Base-by-base conservation (phyloP, 2,329 filamentous ascomycete species). In the Cercospora zeina region DNA sequence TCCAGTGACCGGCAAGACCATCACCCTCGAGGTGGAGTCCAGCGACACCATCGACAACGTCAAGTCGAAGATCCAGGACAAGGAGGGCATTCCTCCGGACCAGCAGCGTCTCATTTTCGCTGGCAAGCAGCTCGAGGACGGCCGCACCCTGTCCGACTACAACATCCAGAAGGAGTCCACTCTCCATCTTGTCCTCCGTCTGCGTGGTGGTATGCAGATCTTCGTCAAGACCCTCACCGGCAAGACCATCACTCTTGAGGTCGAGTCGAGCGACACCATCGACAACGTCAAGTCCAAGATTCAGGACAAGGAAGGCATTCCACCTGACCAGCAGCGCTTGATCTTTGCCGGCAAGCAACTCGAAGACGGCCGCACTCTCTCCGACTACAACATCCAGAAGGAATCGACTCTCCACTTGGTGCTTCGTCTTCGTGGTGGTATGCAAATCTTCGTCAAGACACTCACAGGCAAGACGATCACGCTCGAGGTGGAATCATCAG, bases 201-300 rank as follows among this genome's bases (percentile, higher is more conserved):
- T 86, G 14, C 83, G 83, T 77, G 83, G 82, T 71, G 82, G 82
- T 79, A 66, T 75, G 96, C 96, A 67, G 91, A 92, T 53, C 88
- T 97, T 97, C 89, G 93, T 97, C 85, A 97, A 97, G 89, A 97
- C 93, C 86, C 91, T 96, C 79, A 97, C 93, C 86, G 93, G 93
- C 84, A 97, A 97, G 91, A 97, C 93, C 82, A 97, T 97, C 87
- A 97, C 93, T 82, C 89, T 97, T 77, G 93, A 97, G 89, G 93
- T 97, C 80, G 93, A 97, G 89, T 96, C 92, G 77, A 91, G 87
- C 78, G 93, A 97, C 84, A 97, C 93, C 77, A 97, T 97, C 85
- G 93, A 97, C 88, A 97, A 97, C 87, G 93, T 97, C 83, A 97
- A 97, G 89, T 89, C 88, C 84, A 97, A 97, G 90, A 97, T 97